Conservation (phyloP, 441 rosid genomes). For the Cnidoscolus chayamansa region DNA sequence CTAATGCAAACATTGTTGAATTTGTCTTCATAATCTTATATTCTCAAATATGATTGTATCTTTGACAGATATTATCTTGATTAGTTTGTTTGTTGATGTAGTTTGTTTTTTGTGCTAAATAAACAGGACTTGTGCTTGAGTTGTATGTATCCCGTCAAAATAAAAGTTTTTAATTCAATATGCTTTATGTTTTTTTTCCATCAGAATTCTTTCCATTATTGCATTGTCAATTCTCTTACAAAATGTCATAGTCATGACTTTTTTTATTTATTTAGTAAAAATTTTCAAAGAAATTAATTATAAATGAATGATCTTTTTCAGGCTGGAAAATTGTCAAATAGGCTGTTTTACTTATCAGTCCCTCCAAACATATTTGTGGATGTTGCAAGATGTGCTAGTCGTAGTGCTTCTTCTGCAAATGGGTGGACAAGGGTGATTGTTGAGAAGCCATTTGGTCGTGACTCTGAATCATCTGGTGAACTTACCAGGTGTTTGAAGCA, state of each 20-base stretch:
- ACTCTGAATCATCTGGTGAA: slow-evolving; percentile 69
- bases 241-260: not conserved
- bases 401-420: slow-evolving; percentile 52
- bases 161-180: too few species aligned
- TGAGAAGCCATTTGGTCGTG: slow-evolving; percentile 94
- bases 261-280: not conserved
- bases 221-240: not conserved
- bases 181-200: too few species aligned
- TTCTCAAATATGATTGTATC: too few species aligned
- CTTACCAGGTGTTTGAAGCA: slow-evolving; percentile 71
- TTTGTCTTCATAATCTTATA: too few species aligned
- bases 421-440: slow-evolving; percentile 96
- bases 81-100: too few species aligned
- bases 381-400: slow-evolving; percentile 74
- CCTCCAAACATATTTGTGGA: slow-evolving; percentile 87
- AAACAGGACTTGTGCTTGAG: too few species aligned
- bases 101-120: too few species aligned
- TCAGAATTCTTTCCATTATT: not conserved
- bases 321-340: slow-evolving; percentile 69
- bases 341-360: slow-evolving; percentile 79
- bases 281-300: not conserved
- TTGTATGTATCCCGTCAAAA: too few species aligned
- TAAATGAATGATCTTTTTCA: slow-evolving; percentile 27
- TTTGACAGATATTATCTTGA: too few species aligned
- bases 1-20: too few species aligned